phyloP scores from a whole-genome alignment of 345 rosid species.

The Camelina sativa region DNA sequence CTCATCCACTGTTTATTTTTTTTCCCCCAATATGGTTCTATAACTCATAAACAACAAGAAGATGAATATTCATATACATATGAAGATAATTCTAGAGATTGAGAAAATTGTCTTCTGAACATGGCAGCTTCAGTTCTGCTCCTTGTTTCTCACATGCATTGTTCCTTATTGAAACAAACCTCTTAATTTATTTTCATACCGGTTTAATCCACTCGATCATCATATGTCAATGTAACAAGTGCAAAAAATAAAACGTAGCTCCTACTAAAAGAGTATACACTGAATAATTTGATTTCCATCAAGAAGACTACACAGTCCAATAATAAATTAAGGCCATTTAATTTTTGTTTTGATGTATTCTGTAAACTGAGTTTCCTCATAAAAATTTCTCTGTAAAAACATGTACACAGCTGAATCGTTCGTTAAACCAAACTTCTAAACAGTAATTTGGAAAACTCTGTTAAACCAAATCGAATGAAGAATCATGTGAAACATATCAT shows the following conservation, averaged over 20 bases:
- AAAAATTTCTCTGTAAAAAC: neutral
- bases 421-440: slow-evolving; percentile 24
- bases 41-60: slow-evolving; percentile 3
- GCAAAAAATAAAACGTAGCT: neutral
- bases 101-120: slow-evolving; percentile 27
- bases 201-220: slow-evolving; percentile 7
- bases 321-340: neutral
- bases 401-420: slow-evolving; percentile 34
- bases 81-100: slow-evolving; percentile 30
- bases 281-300: no score
- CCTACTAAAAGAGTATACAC: no score
- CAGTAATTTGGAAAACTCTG: slow-evolving; percentile 64
- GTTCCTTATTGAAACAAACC: neutral
- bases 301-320: neutral
- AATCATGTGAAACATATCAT: slow-evolving; percentile 92
- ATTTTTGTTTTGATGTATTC: neutral
- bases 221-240: slow-evolving; percentile 2
- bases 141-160: slow-evolving; percentile 41
- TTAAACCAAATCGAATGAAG: slow-evolving; percentile 93
- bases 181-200: neutral
- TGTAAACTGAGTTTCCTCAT: neutral
- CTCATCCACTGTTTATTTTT: neutral
- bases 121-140: slow-evolving; percentile 34
- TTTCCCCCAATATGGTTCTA: slow-evolving; percentile 27
- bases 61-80: slow-evolving; percentile 9